Conservation (phyloP, 208 protist genomes). For the Trypanosoma scelopori region DNA sequence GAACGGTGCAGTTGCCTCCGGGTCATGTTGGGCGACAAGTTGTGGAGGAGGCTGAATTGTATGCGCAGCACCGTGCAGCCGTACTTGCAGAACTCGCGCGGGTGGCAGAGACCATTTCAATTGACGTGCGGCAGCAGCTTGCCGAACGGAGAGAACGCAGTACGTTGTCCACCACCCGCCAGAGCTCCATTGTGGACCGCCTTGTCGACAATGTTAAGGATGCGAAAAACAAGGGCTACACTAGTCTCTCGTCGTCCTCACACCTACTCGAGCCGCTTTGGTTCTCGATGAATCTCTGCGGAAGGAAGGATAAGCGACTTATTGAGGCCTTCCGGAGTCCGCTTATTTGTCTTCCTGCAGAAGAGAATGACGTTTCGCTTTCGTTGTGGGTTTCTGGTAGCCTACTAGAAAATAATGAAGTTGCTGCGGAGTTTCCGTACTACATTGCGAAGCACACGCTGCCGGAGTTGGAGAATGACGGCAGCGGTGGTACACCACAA, state of each 20-base stretch:
- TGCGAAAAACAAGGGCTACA: conserved; percentile 69
- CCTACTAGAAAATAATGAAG: conserved; percentile 54
- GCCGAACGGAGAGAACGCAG: conserved; percentile 49
- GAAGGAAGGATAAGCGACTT: conserved; percentile 52
- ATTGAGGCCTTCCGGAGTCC: conserved; percentile 65
- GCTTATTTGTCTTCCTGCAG: conserved; percentile 53
- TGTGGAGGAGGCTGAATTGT: conserved; percentile 33
- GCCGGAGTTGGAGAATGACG: conserved; percentile 14
- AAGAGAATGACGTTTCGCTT: conserved; percentile 70
- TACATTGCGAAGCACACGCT: conserved; percentile 72
- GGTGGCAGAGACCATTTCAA: conserved; percentile 48
- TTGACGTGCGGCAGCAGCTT: conserved; percentile 54
- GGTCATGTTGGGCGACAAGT: conserved; percentile 37
- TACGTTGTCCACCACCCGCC: conserved; percentile 48
- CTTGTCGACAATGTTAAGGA: conserved; percentile 64
- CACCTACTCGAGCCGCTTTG: conserved; percentile 76
- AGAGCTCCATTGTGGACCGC: conserved; percentile 49
- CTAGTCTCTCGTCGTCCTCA: conserved; percentile 74
- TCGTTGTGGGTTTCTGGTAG: conserved; percentile 82
- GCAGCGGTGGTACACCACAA: too few species aligned
- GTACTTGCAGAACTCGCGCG: conserved; percentile 55
- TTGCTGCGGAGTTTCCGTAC: conserved; percentile 77
- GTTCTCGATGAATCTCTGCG: conserved; percentile 56
- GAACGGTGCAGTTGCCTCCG: not conserved
- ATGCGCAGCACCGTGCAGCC: conserved; percentile 34